phyloP scores from a whole-genome alignment of 1,284 basidiomycete species.

The Somion occarium region DNA sequence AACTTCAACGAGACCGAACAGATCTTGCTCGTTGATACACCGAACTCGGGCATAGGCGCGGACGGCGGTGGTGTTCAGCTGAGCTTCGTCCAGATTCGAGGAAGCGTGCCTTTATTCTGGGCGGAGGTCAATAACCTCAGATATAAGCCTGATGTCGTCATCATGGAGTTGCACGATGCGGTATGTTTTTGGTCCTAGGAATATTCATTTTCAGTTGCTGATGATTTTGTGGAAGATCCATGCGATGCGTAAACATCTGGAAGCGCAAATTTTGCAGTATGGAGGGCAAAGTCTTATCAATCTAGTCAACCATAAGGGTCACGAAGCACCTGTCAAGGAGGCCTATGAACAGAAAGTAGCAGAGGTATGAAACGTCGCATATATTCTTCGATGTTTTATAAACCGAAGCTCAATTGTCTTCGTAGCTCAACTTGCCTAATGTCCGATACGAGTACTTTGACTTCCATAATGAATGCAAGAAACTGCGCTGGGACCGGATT shows the following conservation, averaged over 20 bases:
- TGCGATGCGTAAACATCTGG: conserved; percentile 73
- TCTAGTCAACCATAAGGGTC: conserved; percentile 92
- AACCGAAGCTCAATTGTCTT: neutral
- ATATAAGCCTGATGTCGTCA: conserved; percentile 95
- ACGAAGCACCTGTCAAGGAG: conserved; percentile 95
- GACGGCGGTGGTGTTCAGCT: conserved; percentile 59
- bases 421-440: conserved; percentile 55
- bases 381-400: neutral
- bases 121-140: conserved; percentile 94
- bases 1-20: conserved; percentile 97
- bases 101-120: conserved; percentile 95
- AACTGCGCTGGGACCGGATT: conserved; percentile 95
- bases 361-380: conserved; percentile 36
- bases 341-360: conserved; percentile 82
- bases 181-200: conserved; percentile 36
- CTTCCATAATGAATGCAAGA: conserved; percentile 95
- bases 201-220: neutral
- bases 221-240: conserved; percentile 43
- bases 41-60: conserved; percentile 34
- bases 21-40: conserved; percentile 73
- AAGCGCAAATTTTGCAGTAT: conserved; percentile 73
- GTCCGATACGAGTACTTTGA: conserved; percentile 96
- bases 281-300: conserved; percentile 85
- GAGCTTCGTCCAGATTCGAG: conserved; percentile 91
- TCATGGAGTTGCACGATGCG: conserved; percentile 90